Evolutionary conservation across 257 asterid species (phyloP), one percentile per base, ranked within the genome.

Genomic region (Ajuga chamaepitys): DNA sequence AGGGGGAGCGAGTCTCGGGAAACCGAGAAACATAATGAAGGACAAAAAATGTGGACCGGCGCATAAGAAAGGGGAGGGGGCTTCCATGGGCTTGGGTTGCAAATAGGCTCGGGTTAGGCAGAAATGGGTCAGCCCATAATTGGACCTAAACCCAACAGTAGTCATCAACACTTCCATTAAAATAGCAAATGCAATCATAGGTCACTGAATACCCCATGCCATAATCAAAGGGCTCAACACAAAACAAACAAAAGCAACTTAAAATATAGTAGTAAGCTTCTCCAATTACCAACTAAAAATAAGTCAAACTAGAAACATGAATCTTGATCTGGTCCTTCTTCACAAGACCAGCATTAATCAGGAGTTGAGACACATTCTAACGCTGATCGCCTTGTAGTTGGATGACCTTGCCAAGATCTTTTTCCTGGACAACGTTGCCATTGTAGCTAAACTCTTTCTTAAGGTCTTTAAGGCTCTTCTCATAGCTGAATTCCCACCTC

Each of bases 351-450:
- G 82, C 88, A 37, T 4, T 51, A 10, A 70, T 64, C 10, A 90
- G 77, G 73, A 90, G 87, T 20, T 76, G 84, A 13, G 92, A 83
- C 1, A 76, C 95, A 58, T 90, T 90, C 90, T 87, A 87, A 45
- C 96, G 85, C 70, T 87, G 97, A 74, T 90, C 96, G 1, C 96
- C 97, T 70, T 87, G 97, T 4, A 90, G 87, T 73, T 90, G 97
- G 48, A 90, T 81, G 44, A 87, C 88, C 78, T 89, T 85, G 4
- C 95, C 95, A 30, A 85, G 83, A 67, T 90, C 87, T 50, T 84
- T 87, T 69, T 90, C 97, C 46, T 79, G 88, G 4, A 90, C 97
- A 13, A 90, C 97, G 66, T 80, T 85, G 34, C 95, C 97, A 79
- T 90, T 87, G 83, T 95, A 90, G 66, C 95, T 83, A 59, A 87